These are phyloP conservation scores for Phaeophleospora eucalypticola DNA, from an alignment of 2,329 filamentous ascomycete genomes.

Conservation along the genomic window DNA sequence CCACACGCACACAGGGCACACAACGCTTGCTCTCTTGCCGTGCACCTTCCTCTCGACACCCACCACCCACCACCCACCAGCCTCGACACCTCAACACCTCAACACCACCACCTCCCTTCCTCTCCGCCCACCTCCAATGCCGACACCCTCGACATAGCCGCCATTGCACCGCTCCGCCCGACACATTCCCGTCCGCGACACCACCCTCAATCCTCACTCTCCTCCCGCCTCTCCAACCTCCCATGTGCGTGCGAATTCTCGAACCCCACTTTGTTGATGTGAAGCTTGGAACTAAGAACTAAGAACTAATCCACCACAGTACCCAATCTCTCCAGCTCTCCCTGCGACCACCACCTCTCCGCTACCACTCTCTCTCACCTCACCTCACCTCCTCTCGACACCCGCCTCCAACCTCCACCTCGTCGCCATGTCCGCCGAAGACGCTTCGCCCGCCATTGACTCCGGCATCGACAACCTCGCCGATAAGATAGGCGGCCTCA, in stretches of 20 bases:
- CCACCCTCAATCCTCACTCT: not conserved
- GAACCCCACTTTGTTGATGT: not conserved
- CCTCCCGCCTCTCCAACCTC: not conserved
- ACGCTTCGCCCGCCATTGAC: constrained; percentile 26
- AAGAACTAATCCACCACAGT: not conserved
- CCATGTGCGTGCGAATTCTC: not conserved
- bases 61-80: not conserved
- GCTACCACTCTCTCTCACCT: not conserved
- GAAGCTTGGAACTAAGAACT: not conserved
- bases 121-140: not conserved
- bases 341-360: not conserved
- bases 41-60: no score
- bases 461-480: constrained; percentile 33
- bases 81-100: not conserved
- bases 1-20: not conserved
- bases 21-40: no score
- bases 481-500: constrained; percentile 41
- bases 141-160: not conserved
- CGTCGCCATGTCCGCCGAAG: constrained; percentile 29
- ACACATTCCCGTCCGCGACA: not conserved
- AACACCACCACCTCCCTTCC: not conserved
- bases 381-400: not conserved
- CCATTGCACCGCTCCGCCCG: not conserved
- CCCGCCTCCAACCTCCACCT: not conserved
- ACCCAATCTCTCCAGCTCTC: not conserved